Base-by-base conservation (phyloP, 2,329 filamentous ascomycete species). In the Phoma sp. region DNA sequence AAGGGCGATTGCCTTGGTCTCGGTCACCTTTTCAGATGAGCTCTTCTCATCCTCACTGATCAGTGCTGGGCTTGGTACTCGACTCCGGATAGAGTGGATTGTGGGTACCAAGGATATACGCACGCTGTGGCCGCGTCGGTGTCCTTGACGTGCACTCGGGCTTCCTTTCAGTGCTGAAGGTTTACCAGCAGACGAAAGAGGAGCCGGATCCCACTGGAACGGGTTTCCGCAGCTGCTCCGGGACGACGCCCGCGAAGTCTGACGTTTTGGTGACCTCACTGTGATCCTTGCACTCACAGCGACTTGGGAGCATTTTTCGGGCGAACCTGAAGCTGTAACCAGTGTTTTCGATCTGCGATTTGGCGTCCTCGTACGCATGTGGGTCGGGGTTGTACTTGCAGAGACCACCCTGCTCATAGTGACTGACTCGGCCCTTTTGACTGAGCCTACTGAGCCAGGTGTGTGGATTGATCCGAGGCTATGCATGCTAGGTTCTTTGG, bases 181-280 rank as follows among this genome's bases (percentile, higher is more conserved):
- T 51, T 77, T 80, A 0, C 67, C 66, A 22, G 46, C 27, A 2
- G 71, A 55, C 2, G 71, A 68, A n/a, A 71, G 59, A 10, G 72
- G 74, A 19, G 66, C 56, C 22, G 66, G 69, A 53, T 80, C 78
- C 77, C 77, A 80, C 49, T 79, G 77, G 49, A 80, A 80, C 0
- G 78, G 77, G 50, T 80, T 79, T 3, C 76, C 77, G 40, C 77
- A 76, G 61, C 77, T 79, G 57, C 76, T 80, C n/a, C 72, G 69
- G 5, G 76, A 74, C 15, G 72, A 78, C 2, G 74, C 70, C 37
- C 74, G 69, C 2, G 77, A 79, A 21, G 73, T 65, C 55, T 77
- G 74, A 17, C 78, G 69, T 19, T 71, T 70, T 0, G 74, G 73
- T 1, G 62, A 65, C 8, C 58, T 57, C n/a, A 71, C 58, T 35